phyloP scores from a whole-genome alignment of 2,329 filamentous ascomycete species.

The Elsinoe arachidis region DNA sequence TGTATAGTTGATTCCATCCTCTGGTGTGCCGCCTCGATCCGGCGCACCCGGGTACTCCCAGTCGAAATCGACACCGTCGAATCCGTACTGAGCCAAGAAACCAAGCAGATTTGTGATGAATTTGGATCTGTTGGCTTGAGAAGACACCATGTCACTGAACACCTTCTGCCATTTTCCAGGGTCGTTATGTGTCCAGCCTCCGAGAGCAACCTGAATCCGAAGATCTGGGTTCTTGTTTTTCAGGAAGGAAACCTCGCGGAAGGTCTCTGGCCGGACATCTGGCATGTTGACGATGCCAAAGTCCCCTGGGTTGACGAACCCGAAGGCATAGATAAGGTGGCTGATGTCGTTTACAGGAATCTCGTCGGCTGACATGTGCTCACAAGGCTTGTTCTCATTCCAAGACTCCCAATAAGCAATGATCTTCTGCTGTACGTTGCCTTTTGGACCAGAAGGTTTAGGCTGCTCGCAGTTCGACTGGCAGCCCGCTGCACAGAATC shows the following conservation, averaged over 20 bases:
- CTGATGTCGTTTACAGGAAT: slow-evolving; percentile 14
- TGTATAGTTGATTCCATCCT: slow-evolving; percentile 33
- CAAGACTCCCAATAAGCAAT: slow-evolving; percentile 20
- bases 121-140: slow-evolving; percentile 3
- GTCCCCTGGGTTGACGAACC: too few relatives aligned
- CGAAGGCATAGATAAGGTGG: slow-evolving; percentile 14
- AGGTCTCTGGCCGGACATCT: too few relatives aligned
- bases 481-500: slow-evolving; percentile 17
- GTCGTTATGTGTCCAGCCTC: slow-evolving; percentile 15
- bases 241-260: slow-evolving; percentile 6
- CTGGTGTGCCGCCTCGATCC: slow-evolving; percentile 30
- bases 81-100: slow-evolving; percentile 19
- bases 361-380: slow-evolving; percentile 9
- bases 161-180: not conserved
- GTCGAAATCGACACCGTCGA: slow-evolving; percentile 19
- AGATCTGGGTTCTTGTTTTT: slow-evolving; percentile 12
- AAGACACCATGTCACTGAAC: slow-evolving; percentile 12
- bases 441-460: not conserved
- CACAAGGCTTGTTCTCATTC: slow-evolving; percentile 14
- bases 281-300: too few relatives aligned
- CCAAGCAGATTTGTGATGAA: slow-evolving; percentile 14
- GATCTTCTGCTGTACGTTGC: not conserved
- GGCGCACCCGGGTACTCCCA: slow-evolving; percentile 21
- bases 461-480: slow-evolving; percentile 1
- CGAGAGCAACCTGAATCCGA: slow-evolving; percentile 14